Percentiles rank a stretch among this genome's conserved stretches.
These are phyloP conservation scores for Suhomyces faveliae DNA, from an alignment of 805 yeast species.

Conservation along the genomic window DNA sequence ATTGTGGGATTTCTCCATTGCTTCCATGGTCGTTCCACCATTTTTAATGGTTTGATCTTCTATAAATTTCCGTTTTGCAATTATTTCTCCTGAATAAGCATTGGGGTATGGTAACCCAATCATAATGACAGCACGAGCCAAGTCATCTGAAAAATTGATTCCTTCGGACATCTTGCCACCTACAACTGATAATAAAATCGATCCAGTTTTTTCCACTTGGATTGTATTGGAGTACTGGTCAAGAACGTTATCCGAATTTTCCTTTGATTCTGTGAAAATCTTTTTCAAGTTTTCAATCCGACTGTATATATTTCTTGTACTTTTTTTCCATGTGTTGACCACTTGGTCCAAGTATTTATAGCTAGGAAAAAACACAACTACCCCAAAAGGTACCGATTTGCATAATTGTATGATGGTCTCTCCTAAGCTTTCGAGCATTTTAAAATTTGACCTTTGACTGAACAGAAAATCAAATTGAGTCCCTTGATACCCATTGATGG, in stretches of 20 bases:
- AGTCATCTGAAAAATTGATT: conserved; percentile 79
- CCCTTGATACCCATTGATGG: conserved; percentile 33
- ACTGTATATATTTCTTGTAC: conserved; percentile 23
- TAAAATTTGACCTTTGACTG: conserved; percentile 50
- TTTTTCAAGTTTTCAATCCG: conserved; percentile 40
- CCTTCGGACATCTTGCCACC: conserved; percentile 95
- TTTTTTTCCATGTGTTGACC: conserved; percentile 49
- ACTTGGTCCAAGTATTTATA: conserved; percentile 66
- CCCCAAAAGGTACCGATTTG: conserved; percentile 61
- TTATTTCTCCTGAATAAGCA: conserved; percentile 73
- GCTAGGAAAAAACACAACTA: conserved; percentile 83
- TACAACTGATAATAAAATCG: conserved; percentile 76
- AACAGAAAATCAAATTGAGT: conserved; percentile 63
- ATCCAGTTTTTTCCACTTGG: conserved; percentile 44
- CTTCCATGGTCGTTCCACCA: conserved; percentile 49
- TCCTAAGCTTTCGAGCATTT: conserved; percentile 54
- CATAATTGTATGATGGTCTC: conserved; percentile 42
- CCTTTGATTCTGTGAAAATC: conserved; percentile 56
- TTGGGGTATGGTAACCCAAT: conserved; percentile 91
- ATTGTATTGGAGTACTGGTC: conserved; percentile 50
- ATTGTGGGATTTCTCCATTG: conserved; percentile 47
- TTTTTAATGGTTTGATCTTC: conserved; percentile 47
- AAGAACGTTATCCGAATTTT: conserved; percentile 47
- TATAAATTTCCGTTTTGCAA: conserved; percentile 66
- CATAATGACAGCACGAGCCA: conserved; percentile 87